These are phyloP conservation scores for Trichosanthes cucumerina DNA, from an alignment of 306 rosid species.

Conservation along the genomic window DNA sequence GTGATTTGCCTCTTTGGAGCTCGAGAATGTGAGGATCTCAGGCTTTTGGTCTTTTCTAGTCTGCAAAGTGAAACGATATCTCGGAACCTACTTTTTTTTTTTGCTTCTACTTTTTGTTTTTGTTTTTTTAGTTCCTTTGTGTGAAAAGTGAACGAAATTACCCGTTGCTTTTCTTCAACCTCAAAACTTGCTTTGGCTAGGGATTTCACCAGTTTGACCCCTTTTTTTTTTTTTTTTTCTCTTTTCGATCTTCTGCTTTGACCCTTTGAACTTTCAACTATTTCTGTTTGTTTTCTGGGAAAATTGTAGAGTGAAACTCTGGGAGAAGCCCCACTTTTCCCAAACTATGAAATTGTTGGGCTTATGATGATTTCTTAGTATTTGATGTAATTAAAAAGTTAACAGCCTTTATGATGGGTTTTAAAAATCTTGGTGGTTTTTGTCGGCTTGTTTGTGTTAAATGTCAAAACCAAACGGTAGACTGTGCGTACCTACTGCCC, in stretches of 20 bases:
- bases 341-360: not conserved
- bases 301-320: not conserved
- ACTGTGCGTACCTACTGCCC: conserved; percentile 22
- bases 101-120: too few relatives aligned
- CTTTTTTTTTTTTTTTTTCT: conserved; percentile 2
- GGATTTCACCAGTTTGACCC: conserved; percentile 11
- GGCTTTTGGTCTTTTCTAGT: conserved; percentile 25
- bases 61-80: conserved; percentile 31
- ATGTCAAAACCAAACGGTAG: conserved; percentile 20
- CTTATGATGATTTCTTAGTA: not conserved
- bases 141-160: not conserved
- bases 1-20: conserved; percentile 19
- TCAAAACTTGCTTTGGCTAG: conserved; percentile 21
- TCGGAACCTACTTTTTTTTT: conserved; percentile 23
- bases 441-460: conserved; percentile 14
- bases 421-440: not conserved
- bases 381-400: not conserved
- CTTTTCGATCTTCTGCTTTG: conserved; percentile 13
- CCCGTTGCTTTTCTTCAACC: conserved; percentile 11
- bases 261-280: conserved; percentile 20
- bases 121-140: not conserved
- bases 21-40: conserved; percentile 29
- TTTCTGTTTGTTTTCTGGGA: conserved; percentile 30
- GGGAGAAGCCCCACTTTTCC: not conserved
- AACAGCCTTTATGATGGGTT: not conserved